A percentile compares a stretch with the other conserved stretches of the same genome.
phyloP scores from a whole-genome alignment of 2,329 filamentous ascomycete species.

The Pochonia chlamydosporia region DNA sequence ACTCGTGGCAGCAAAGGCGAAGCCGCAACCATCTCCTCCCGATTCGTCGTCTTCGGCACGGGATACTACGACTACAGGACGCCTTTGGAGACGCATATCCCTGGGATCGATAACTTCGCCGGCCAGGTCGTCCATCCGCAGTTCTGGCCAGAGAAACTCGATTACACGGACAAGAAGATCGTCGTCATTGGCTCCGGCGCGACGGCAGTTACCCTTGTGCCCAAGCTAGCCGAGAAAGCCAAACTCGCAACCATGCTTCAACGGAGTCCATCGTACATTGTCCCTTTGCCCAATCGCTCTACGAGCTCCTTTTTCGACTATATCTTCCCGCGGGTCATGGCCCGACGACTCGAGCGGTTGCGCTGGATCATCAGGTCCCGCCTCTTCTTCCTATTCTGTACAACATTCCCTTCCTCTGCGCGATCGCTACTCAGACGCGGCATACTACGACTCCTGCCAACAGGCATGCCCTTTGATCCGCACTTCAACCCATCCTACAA shows the following conservation, averaged over 20 bases:
- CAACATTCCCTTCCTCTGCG: slow-evolving; percentile 39
- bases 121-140: slow-evolving; percentile 59
- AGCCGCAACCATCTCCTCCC: slow-evolving; percentile 30
- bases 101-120: slow-evolving; percentile 38
- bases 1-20: slow-evolving; percentile 22
- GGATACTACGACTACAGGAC: slow-evolving; percentile 67
- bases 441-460: slow-evolving; percentile 42
- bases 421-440: slow-evolving; percentile 34
- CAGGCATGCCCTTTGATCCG: slow-evolving; percentile 38
- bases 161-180: slow-evolving; percentile 58
- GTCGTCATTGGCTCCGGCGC: slow-evolving; percentile 64
- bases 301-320: slow-evolving; percentile 29
- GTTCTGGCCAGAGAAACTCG: slow-evolving; percentile 64
- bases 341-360: slow-evolving; percentile 38
- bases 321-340: slow-evolving; percentile 35
- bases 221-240: slow-evolving; percentile 52
- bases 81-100: slow-evolving; percentile 53
- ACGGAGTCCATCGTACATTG: slow-evolving; percentile 57
- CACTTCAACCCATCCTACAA: slow-evolving; percentile 50
- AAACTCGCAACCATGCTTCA: slow-evolving; percentile 63
- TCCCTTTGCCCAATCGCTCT: slow-evolving; percentile 40
- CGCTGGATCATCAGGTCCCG: slow-evolving; percentile 39
- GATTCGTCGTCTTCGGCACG: slow-evolving; percentile 39
- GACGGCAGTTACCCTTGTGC: slow-evolving; percentile 61
- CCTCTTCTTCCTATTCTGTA: slow-evolving; percentile 41